phyloP scores from a whole-genome alignment of 192 early-diverging fungal species.

The Endogone sp. region DNA sequence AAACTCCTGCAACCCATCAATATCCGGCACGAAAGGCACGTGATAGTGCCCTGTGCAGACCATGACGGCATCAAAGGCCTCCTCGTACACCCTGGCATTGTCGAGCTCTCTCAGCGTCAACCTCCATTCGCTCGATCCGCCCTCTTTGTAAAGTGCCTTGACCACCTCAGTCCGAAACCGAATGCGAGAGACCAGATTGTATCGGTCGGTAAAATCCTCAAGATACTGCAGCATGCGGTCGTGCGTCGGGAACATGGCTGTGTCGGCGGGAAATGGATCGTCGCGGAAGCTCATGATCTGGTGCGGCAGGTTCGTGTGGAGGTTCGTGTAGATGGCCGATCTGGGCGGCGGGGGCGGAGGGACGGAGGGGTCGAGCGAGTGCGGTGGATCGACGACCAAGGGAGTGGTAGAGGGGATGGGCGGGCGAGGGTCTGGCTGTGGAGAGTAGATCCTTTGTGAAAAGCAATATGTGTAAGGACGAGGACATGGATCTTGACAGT shows the following conservation, averaged over 20 bases:
- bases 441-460: slow-evolving; percentile 40
- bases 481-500: neutral
- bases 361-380: neutral
- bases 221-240: slow-evolving; percentile 35
- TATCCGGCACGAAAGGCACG: slow-evolving; percentile 45
- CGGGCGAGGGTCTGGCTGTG: slow-evolving; percentile 15
- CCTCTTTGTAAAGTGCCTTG: slow-evolving; percentile 16
- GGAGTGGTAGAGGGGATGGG: slow-evolving; percentile 31
- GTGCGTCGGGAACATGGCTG: slow-evolving; percentile 40
- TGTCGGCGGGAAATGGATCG: slow-evolving; percentile 24
- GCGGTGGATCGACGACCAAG: neutral
- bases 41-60: slow-evolving; percentile 45
- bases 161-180: slow-evolving; percentile 34
- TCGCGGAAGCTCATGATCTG: slow-evolving; percentile 48
- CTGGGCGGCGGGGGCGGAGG: neutral
- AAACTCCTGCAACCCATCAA: slow-evolving; percentile 23
- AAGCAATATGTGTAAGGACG: neutral
- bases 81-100: slow-evolving; percentile 5
- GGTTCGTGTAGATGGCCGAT: slow-evolving; percentile 34
- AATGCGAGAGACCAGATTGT: slow-evolving; percentile 19
- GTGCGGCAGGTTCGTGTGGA: slow-evolving; percentile 49
- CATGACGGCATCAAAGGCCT: slow-evolving; percentile 43
- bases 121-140: slow-evolving; percentile 2
- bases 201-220: slow-evolving; percentile 15
- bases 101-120: slow-evolving; percentile 3